Evolutionary conservation across 192 early-diverging fungal genomes (phyloP).

Genomic region (Backusella australiensis): DNA sequence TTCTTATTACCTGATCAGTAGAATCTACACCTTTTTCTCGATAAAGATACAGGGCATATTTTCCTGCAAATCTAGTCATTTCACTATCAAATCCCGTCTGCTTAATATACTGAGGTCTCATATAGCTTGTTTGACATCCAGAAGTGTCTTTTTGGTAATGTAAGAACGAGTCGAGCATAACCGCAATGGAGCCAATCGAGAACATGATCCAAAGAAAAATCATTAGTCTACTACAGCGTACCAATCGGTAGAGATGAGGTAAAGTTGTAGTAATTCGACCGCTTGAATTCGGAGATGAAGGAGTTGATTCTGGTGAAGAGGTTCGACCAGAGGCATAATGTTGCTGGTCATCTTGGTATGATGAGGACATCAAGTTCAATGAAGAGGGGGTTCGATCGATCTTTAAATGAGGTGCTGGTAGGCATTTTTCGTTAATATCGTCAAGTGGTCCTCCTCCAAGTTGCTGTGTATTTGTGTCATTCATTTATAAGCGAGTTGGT

Average conservation of each 20-base stretch:
- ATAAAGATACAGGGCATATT: slow-evolving; percentile 79
- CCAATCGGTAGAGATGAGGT: slow-evolving; percentile 12
- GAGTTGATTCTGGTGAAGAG: slow-evolving; percentile 4
- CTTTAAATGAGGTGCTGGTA: slow-evolving; percentile 1
- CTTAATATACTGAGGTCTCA: slow-evolving; percentile 52
- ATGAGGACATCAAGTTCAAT: neutral
- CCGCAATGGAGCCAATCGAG: slow-evolving; percentile 17
- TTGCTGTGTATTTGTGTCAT: slow-evolving; percentile 1
- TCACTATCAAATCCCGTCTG: slow-evolving; percentile 49
- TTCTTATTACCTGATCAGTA: slow-evolving; percentile 35
- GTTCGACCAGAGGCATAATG: neutral
- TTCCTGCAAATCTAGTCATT: slow-evolving; percentile 60
- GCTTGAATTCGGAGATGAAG: neutral
- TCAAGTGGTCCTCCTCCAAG: neutral
- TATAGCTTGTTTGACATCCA: slow-evolving; percentile 52
- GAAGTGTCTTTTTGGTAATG: slow-evolving; percentile 58
- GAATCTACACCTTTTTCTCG: slow-evolving; percentile 60
- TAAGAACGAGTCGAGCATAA: slow-evolving; percentile 64
- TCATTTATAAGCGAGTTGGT: neutral
- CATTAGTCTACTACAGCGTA: neutral
- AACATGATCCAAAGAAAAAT: slow-evolving; percentile 19
- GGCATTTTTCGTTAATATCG: neutral
- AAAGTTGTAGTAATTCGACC: neutral
- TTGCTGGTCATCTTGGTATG: slow-evolving; percentile 4
- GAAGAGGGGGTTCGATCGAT: slow-evolving; percentile 7